A percentile compares a stretch with the other conserved stretches of the same genome.
phyloP scores from a whole-genome alignment of 768 basidiomycete species.

The Holtermanniella nyarrowii region DNA sequence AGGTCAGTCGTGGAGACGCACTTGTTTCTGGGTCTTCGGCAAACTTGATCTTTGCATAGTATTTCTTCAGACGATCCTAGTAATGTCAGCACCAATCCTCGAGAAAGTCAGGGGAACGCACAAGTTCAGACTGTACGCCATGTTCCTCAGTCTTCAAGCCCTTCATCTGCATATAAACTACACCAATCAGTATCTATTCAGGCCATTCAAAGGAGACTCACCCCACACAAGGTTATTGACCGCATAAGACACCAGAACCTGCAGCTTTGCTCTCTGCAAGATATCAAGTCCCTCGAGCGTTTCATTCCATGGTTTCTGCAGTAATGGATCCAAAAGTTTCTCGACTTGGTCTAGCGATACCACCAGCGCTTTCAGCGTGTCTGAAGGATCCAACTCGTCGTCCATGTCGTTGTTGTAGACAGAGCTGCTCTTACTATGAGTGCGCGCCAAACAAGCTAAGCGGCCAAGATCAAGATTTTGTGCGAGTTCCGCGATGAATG shows the following conservation, averaged over 20 bases:
- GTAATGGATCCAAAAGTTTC: slow-evolving; percentile 21
- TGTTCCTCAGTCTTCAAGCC: slow-evolving; percentile 36
- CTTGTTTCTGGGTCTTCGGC: slow-evolving; percentile 32
- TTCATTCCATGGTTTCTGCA: slow-evolving; percentile 18
- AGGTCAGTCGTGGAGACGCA: slow-evolving; percentile 8
- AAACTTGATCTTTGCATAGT: slow-evolving; percentile 34
- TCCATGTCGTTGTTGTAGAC: no score
- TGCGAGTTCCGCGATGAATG: no score
- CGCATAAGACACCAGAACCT: slow-evolving; percentile 36
- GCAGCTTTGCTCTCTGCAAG: slow-evolving; percentile 37
- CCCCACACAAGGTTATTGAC: slow-evolving; percentile 40
- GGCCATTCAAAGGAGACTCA: slow-evolving; percentile 14
- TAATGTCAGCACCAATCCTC: neutral
- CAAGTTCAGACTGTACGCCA: slow-evolving; percentile 37
- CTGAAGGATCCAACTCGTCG: slow-evolving; percentile 12
- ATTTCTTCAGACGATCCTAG: slow-evolving; percentile 35
- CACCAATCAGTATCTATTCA: neutral
- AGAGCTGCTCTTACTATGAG: no score
- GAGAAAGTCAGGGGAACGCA: slow-evolving; percentile 1
- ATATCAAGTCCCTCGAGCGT: slow-evolving; percentile 13
- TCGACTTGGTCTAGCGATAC: slow-evolving; percentile 20
- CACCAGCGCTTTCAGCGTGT: slow-evolving; percentile 16
- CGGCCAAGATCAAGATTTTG: no score
- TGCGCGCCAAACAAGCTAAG: no score
- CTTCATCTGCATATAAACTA: slow-evolving; percentile 38